Conservation (phyloP, 1,284 basidiomycete genomes). For the Cutaneotrichosporon mucoides region DNA sequence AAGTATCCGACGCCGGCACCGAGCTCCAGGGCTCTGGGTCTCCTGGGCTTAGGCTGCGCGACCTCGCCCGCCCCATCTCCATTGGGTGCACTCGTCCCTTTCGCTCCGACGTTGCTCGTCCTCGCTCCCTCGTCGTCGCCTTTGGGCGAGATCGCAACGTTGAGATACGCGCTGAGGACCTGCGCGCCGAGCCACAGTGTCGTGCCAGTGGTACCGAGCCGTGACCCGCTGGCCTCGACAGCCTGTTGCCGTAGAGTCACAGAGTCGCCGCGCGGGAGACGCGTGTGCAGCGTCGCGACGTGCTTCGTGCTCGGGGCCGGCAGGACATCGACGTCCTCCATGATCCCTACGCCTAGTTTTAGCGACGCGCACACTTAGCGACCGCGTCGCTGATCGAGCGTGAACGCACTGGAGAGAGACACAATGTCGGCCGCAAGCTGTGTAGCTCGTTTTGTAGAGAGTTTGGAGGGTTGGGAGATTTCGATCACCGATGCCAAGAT, state of each 20-base stretch:
- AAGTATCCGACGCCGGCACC: constrained; percentile 78
- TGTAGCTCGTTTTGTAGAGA: too few relatives aligned
- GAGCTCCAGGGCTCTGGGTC: constrained; percentile 62
- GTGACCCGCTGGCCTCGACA: constrained; percentile 37
- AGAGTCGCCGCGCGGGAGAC: constrained; percentile 50
- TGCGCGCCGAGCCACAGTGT: constrained; percentile 82
- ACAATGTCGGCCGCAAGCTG: too few relatives aligned
- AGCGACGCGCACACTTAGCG: too few relatives aligned
- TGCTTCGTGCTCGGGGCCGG: constrained; percentile 59
- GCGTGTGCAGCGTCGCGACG: constrained; percentile 54
- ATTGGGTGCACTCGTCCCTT: too few relatives aligned
- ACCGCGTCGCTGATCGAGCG: neutral
- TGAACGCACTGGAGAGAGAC: too few relatives aligned
- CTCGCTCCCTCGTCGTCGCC: constrained; percentile 19
- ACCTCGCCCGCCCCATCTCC: too few relatives aligned
- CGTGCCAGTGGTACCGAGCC: constrained; percentile 64
- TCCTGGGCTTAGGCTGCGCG: neutral
- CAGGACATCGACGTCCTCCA: constrained; percentile 7
- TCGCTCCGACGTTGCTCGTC: too few relatives aligned
- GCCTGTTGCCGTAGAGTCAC: constrained; percentile 29
- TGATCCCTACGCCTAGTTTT: neutral
- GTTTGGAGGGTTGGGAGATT: too few relatives aligned
- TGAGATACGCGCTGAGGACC: constrained; percentile 63
- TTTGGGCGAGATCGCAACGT: neutral
- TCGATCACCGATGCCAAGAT: too few relatives aligned